Evolutionary conservation across 805 yeast species (phyloP), one percentile per base, ranked within the genome.

Genomic region (Saccharomycopsis vini): DNA sequence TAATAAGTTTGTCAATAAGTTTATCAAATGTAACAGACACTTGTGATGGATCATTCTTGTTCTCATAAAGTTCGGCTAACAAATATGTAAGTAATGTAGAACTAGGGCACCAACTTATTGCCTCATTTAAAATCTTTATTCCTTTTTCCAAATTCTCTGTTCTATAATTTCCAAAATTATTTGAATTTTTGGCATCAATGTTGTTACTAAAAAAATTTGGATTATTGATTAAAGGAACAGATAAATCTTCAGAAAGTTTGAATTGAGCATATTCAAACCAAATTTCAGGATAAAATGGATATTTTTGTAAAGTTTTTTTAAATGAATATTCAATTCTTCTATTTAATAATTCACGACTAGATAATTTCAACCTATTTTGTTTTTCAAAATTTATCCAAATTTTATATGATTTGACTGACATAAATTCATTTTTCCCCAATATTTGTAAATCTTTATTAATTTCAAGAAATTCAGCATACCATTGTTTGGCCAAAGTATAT

Each of bases 401-500:
- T 36, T 69, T 62, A 30, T 37, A 24, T 10, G 32, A 24, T 19
- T 35, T 34, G 4, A 46, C 18, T 12, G 18, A 19, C 9, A 13
- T 54, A 24, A 55, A 54, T 4, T 52, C 58, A 23, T 56, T 57
- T 29, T 53, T 52, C 4, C 56, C 50, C 15, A 36, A 12, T 26
- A 24, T 43, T 65, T 5, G 6, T 65, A 7, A 84, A 55, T 18
- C 71, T 73, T 30, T 64, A 0, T 86, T 75, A 3, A 81, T 51
- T 49, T 75, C 73, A 10, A 69, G 66, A 72, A 87, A 75, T 56
- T 85, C 95, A 34, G 75, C 77, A 49, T 76, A 75, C 63, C 83
- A 69, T 0, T 92, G 73, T 50, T 96, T 71, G 2, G 95, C 89
- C 51, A 73, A 77, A 95, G 90, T 85, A 58, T 88, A 92, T 12